Percentiles rank a stretch among this genome's conserved stretches.
These are phyloP conservation scores for Wickerhamomyces subpelliculosus DNA, from an alignment of 805 yeast genomes.

Conservation along the genomic window DNA sequence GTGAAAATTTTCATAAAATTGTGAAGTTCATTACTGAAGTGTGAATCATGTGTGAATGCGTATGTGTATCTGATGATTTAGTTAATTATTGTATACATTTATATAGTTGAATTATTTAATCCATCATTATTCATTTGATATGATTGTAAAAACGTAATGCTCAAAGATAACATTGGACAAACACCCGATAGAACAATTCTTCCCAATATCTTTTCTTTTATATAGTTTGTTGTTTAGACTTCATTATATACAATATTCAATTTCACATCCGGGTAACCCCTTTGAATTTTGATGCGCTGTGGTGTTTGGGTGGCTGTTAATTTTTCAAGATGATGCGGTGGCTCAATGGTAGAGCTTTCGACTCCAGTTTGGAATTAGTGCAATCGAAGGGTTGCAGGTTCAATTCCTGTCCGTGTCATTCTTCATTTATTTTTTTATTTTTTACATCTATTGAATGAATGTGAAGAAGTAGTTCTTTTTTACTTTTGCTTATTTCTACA, in stretches of 20 bases:
- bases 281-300: not conserved
- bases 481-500: too few relatives aligned
- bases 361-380: conserved; percentile 48
- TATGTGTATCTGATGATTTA: too few relatives aligned
- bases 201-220: too few relatives aligned
- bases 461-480: not conserved
- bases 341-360: conserved; percentile 80
- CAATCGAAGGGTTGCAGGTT: conserved; percentile 82
- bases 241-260: too few relatives aligned
- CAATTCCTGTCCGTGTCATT: conserved; percentile 79
- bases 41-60: too few relatives aligned
- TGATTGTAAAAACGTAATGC: too few relatives aligned
- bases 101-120: too few relatives aligned
- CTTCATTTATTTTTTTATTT: conserved; percentile 16
- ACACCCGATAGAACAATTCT: too few relatives aligned
- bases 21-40: not conserved
- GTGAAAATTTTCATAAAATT: not conserved
- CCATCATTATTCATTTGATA: too few relatives aligned
- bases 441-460: not conserved
- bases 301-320: not conserved
- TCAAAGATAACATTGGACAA: too few relatives aligned
- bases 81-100: too few relatives aligned
- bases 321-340: conserved; percentile 47
- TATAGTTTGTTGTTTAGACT: too few relatives aligned
- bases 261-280: not conserved